Evolutionary conservation across 1,284 basidiomycete genomes (phyloP).

Genomic region (Limonomyces culmigenus): DNA sequence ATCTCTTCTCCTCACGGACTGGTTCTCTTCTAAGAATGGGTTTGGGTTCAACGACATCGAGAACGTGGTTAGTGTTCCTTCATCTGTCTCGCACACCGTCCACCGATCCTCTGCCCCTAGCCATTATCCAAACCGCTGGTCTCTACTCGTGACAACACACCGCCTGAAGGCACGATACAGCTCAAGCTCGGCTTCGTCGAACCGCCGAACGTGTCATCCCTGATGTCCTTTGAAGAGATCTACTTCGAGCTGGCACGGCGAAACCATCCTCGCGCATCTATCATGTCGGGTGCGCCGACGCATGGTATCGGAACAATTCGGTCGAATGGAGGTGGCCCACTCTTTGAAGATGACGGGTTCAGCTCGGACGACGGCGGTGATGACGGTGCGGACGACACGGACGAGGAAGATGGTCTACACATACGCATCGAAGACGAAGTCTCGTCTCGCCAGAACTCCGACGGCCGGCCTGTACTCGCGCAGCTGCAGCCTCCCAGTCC

Average conservation of each 20-base stretch:
- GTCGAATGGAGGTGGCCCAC: conserved; percentile 37
- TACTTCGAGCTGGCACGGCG: conserved; percentile 44
- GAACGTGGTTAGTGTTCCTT: conserved; percentile 34
- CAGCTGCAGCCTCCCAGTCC: not conserved
- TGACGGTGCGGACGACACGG: conserved; percentile 15
- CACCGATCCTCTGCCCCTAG: conserved; percentile 16
- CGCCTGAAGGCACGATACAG: conserved; percentile 42
- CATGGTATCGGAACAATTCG: conserved; percentile 82
- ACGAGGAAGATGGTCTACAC: not conserved
- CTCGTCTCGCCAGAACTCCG: too few species aligned
- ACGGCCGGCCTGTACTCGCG: too few species aligned
- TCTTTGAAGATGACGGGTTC: conserved; percentile 63
- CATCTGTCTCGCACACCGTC: conserved; percentile 2
- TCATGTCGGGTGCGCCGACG: conserved; percentile 59
- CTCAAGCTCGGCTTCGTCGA: conserved; percentile 67
- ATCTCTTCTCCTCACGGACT: conserved; percentile 59
- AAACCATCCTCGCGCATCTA: not conserved
- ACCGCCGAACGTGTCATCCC: conserved; percentile 20
- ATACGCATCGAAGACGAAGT: too few species aligned
- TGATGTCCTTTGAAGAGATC: conserved; percentile 33
- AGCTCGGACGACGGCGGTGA: conserved; percentile 35
- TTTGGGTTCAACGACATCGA: conserved; percentile 37
- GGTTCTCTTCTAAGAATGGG: conserved; percentile 45
- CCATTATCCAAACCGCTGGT: conserved; percentile 35
- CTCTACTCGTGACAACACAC: conserved; percentile 47